phyloP scores from a whole-genome alignment of 2,329 filamentous ascomycete species.

The Chaetomium sp. region DNA sequence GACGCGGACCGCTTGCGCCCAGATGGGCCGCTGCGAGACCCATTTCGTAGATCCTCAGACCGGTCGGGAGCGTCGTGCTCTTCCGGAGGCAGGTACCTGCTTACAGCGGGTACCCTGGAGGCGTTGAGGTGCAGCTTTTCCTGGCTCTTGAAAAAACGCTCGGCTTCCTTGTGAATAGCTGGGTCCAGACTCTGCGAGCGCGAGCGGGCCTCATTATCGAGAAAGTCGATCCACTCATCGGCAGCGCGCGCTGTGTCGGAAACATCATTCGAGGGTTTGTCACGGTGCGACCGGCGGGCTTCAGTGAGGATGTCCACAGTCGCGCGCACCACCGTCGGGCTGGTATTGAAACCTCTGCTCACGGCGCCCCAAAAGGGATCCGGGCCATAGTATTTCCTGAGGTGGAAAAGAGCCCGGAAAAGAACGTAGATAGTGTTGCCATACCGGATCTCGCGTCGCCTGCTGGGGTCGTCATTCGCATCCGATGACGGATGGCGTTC shows the following conservation, averaged over 20 bases:
- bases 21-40: not conserved
- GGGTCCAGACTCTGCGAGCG: not conserved
- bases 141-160: slow-evolving; percentile 10
- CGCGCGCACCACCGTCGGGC: not conserved
- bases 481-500: slow-evolving; percentile 9
- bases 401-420: slow-evolving; percentile 16
- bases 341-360: slow-evolving; percentile 15
- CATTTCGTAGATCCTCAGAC: not conserved
- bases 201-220: slow-evolving; percentile 7
- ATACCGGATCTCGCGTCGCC: slow-evolving; percentile 20
- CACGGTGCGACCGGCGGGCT: slow-evolving; percentile 14
- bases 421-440: slow-evolving; percentile 22
- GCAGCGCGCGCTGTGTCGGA: slow-evolving; percentile 19
- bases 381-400: slow-evolving; percentile 8
- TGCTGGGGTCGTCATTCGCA: slow-evolving; percentile 5
- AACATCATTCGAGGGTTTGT: slow-evolving; percentile 3
- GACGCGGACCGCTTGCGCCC: slow-evolving; percentile 18
- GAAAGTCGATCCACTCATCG: slow-evolving; percentile 21
- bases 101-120: slow-evolving; percentile 8
- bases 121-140: slow-evolving; percentile 16
- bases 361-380: slow-evolving; percentile 17
- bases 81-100: not conserved
- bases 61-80: no score
- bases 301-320: slow-evolving; percentile 15
- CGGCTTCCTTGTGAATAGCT: slow-evolving; percentile 3